Percentiles rank a stretch among this genome's conserved stretches.
Conservation (phyloP, 225 moss, liverwort and hornwort genomes). For the Physcomitrium patens region DNA sequence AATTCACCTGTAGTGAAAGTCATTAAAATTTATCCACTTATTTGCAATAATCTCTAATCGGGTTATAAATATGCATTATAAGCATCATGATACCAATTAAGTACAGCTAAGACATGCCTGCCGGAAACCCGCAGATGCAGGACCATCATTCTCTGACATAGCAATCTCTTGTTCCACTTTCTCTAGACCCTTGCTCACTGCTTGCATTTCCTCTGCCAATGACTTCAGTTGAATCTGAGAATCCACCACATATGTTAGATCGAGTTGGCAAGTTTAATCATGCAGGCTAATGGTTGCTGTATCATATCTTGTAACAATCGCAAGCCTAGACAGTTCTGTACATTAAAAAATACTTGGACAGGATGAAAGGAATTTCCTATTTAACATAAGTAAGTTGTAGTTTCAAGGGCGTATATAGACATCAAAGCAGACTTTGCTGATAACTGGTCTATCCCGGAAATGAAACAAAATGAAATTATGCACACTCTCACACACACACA, state of each 20-base stretch:
- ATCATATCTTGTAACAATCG: constrained; percentile 4
- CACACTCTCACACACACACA: too few species aligned
- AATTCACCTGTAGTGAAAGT: too few species aligned
- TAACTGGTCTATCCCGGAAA: constrained; percentile 6
- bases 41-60: too few species aligned
- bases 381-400: not conserved
- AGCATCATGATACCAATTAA: too few species aligned
- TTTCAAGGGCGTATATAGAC: not conserved
- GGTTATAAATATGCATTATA: too few species aligned
- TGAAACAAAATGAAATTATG: not conserved
- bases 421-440: not conserved
- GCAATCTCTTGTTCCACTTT: constrained; percentile 91
- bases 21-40: too few species aligned
- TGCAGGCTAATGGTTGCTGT: constrained; percentile 15
- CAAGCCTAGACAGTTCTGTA: not conserved
- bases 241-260: constrained; percentile 29
- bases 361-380: not conserved
- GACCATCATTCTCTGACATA: constrained; percentile 91
- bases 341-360: not conserved
- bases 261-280: constrained; percentile 18
- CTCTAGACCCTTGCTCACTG: constrained; percentile 90
- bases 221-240: constrained; percentile 86
- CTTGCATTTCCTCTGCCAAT: constrained; percentile 94
- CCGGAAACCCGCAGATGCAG: constrained; percentile 78
- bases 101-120: constrained; percentile 39